phyloP scores from a whole-genome alignment of 176 grass and related monocot species.

The Zizania latifolia region DNA sequence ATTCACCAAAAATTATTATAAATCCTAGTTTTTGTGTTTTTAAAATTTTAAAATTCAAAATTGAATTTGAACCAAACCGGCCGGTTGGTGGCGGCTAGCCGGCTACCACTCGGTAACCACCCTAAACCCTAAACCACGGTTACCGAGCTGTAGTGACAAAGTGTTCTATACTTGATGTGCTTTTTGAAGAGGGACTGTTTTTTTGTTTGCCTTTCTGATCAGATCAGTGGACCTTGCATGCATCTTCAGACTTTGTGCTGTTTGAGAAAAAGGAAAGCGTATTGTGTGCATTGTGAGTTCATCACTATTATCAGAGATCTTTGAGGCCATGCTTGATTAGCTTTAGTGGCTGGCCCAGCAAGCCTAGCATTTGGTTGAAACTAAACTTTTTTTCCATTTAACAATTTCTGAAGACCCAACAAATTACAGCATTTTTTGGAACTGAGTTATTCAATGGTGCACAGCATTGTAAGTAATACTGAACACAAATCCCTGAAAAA shows the following conservation, averaged over 20 bases:
- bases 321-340: slow-evolving; percentile 1
- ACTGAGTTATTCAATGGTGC: neutral
- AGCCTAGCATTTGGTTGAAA: neutral
- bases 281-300: slow-evolving; percentile 11
- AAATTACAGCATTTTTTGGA: neutral
- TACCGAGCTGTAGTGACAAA: too few species aligned
- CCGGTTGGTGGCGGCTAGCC: too few species aligned
- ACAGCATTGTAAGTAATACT: neutral
- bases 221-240: neutral
- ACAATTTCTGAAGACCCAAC: neutral
- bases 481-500: neutral
- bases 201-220: slow-evolving; percentile 23
- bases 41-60: too few species aligned
- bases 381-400: neutral
- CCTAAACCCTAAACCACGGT: too few species aligned
- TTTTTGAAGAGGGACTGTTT: slow-evolving; percentile 10
- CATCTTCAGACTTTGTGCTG: slow-evolving; percentile 10
- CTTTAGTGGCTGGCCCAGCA: slow-evolving; percentile 5
- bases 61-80: too few species aligned
- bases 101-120: too few species aligned
- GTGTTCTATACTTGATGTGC: slow-evolving; percentile 13
- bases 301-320: slow-evolving; percentile 12
- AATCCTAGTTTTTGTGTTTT: too few species aligned
- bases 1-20: too few species aligned
- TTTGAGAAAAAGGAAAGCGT: slow-evolving; percentile 21